Percentiles rank a stretch among this genome's conserved stretches.
Conservation (phyloP, 805 yeast genomes). For the Cyberlindnera xylosilytica region DNA sequence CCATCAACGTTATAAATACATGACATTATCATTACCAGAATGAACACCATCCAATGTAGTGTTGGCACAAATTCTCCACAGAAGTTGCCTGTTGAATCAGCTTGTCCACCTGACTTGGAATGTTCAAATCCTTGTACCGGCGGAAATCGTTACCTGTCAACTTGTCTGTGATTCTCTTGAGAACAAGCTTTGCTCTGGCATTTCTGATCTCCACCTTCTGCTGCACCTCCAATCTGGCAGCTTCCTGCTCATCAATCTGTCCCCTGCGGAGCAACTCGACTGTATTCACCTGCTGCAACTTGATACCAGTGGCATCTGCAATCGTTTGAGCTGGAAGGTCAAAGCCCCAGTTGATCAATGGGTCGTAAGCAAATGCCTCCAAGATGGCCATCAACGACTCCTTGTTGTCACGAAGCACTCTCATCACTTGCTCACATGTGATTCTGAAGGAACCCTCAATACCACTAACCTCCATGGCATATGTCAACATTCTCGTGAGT, state of each 20-base stretch:
- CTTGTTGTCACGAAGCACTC: constrained; percentile 86
- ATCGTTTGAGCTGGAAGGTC: constrained; percentile 83
- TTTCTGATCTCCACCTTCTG: constrained; percentile 72
- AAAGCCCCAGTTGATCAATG: constrained; percentile 97
- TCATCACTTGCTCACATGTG: constrained; percentile 96
- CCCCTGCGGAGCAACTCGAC: constrained; percentile 68
- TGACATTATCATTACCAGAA: constrained; percentile 64
- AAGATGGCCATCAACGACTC: constrained; percentile 97
- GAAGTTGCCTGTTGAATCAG: constrained; percentile 95
- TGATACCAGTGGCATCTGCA: constrained; percentile 69
- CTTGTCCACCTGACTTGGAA: constrained; percentile 88
- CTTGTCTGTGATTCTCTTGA: constrained; percentile 88
- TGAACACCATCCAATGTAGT: constrained; percentile 98
- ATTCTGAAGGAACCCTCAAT: constrained; percentile 96
- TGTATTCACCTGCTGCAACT: constrained; percentile 65
- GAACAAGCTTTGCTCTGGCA: constrained; percentile 86
- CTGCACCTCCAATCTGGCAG: constrained; percentile 63
- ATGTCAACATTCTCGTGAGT: constrained; percentile 92
- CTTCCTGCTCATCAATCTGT: constrained; percentile 74
- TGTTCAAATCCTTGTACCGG: constrained; percentile 64
- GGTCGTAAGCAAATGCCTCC: constrained; percentile 98
- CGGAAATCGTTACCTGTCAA: constrained; percentile 91
- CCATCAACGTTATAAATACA: not conserved
- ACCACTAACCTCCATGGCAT: constrained; percentile 99
- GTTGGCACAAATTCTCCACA: constrained; percentile 93